Evolutionary conservation across 805 yeast species (phyloP), one percentile per base, ranked within the genome.

Genomic region (Debaryomyces prosopidis): DNA sequence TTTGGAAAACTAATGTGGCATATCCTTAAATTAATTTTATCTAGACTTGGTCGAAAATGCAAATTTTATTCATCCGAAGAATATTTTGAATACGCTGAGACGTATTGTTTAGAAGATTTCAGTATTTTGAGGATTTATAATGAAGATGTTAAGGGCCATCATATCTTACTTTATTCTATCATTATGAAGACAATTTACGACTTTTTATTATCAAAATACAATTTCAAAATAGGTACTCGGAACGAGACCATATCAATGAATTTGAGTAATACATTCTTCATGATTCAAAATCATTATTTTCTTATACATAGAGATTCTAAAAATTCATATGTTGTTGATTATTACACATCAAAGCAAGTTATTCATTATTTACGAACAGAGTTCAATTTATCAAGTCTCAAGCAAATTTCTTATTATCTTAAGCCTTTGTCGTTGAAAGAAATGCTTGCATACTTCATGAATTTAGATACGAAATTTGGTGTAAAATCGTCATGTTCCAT

Each of bases 61-160:
- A 7, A 23, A 37, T 32, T 15, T 19, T 16, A n/a, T 20, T 17
- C 37, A 17, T 16, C 37, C 19, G 19, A 16, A 19, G 37, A 34
- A 12, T 34, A 17, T 16, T 34, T 4, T 34, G 37, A 34, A 17
- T 34, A 17, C 18, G 33, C 36, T 36, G 42, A 43, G 15, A 31
- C 33, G 7, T 53, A 35, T 26, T 50, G 16, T 36, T 33, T 49
- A 28, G 66, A 62, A 45, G 65, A 62, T 47, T 55, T 51, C 31
- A 54, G 55, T 40, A 44, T 63, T 12, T 32, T 60, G 9, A 40
- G 60, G 28, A 36, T 63, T 2, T 63, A 62, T 41, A 30, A 59
- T n/a, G 55, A 57, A 18, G 44, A 50, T 19, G 49, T 50, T 10
- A 50, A 41, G 18, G 64, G 63, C 1, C 58, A 54, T 41, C 55